phyloP scores from a whole-genome alignment of 129 eudicot genomes.

The Artemisia tridentata region DNA sequence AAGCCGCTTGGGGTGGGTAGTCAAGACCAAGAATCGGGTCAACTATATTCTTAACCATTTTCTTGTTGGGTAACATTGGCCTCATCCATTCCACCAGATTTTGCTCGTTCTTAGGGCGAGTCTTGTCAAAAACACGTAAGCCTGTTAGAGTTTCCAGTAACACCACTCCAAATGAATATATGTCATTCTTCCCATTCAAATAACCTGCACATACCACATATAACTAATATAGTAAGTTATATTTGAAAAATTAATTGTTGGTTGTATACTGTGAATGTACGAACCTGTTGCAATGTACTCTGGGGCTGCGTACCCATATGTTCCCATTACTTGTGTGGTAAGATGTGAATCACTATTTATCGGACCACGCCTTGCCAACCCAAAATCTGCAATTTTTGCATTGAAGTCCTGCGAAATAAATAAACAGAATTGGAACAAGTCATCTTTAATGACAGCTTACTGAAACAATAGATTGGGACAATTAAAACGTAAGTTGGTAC shows the following conservation, averaged over 20 bases:
- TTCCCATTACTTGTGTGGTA: slow-evolving; percentile 30
- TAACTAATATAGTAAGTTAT: neutral
- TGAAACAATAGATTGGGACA: too few species aligned
- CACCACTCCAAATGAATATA: slow-evolving; percentile 52
- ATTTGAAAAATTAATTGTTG: too few species aligned
- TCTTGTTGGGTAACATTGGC: slow-evolving; percentile 31
- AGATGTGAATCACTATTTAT: slow-evolving; percentile 29
- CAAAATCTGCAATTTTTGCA: slow-evolving; percentile 45
- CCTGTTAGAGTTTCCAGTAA: slow-evolving; percentile 28
- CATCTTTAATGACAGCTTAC: too few species aligned
- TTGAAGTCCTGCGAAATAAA: slow-evolving; percentile 28
- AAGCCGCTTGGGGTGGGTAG: slow-evolving; percentile 28
- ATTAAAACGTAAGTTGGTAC: too few species aligned
- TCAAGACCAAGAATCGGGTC: slow-evolving; percentile 35
- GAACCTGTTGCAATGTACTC: slow-evolving; percentile 42
- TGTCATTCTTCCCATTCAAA: slow-evolving; percentile 42
- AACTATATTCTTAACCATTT: slow-evolving; percentile 29
- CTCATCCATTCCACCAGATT: slow-evolving; percentile 36
- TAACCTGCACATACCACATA: slow-evolving; percentile 27
- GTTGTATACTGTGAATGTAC: neutral
- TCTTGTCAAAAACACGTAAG: slow-evolving; percentile 26
- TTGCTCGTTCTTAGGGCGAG: slow-evolving; percentile 24
- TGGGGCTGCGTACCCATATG: slow-evolving; percentile 44
- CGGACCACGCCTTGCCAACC: slow-evolving; percentile 39
- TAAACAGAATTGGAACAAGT: too few species aligned